Percentiles rank a stretch among this genome's conserved stretches.
phyloP scores from a whole-genome alignment of 148 eudicot species.

The Vaccinium corymbosum region DNA sequence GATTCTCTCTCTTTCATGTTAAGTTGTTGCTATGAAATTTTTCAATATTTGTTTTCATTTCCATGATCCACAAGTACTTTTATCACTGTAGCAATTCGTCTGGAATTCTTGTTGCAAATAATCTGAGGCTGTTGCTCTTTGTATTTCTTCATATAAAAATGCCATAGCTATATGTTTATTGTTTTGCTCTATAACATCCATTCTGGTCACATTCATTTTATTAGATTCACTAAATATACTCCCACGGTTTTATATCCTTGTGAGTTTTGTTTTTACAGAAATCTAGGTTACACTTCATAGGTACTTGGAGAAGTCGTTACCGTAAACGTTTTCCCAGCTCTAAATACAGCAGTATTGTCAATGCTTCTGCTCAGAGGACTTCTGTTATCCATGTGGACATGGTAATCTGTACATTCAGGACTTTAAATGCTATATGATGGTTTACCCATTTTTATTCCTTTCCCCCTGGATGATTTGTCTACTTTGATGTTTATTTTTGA shows the following conservation, averaged over 20 bases:
- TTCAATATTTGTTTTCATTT: not conserved
- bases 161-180: not conserved
- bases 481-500: slow-evolving; percentile 9
- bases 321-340: slow-evolving; percentile 63
- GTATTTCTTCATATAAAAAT: not conserved
- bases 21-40: not conserved
- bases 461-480: not conserved
- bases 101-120: not conserved
- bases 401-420: slow-evolving; percentile 39
- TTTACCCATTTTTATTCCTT: not conserved
- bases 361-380: slow-evolving; percentile 38
- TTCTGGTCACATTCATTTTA: not conserved
- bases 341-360: slow-evolving; percentile 26
- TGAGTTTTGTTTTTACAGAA: slow-evolving; percentile 40
- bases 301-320: slow-evolving; percentile 95
- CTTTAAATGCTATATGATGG: not conserved
- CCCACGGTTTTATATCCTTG: not conserved
- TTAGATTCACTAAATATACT: not conserved
- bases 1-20: slow-evolving; percentile 2
- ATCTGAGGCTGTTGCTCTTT: not conserved
- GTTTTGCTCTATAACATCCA: not conserved
- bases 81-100: not conserved
- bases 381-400: slow-evolving; percentile 79
- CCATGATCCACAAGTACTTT: not conserved
- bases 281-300: slow-evolving; percentile 94